Evolutionary conservation across 2,329 filamentous ascomycete species (phyloP), one percentile per base, ranked within the genome.

Genomic region (Thyridium curvatum): DNA sequence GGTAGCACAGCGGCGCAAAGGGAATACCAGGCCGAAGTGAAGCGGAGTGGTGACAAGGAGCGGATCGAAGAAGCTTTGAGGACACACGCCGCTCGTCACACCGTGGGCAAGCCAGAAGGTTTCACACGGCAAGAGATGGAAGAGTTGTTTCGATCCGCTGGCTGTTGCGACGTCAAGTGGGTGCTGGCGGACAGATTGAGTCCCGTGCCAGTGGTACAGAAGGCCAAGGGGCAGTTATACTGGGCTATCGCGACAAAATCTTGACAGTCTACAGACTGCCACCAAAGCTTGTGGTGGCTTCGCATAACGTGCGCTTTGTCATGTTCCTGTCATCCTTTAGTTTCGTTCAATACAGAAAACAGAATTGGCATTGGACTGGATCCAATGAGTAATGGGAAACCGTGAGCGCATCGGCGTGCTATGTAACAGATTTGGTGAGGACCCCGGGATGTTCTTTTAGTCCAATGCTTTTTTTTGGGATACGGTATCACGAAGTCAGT

Each of bases 181-280:
- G 33, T 32, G 18, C 13, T 38, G 26, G 36, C 36, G 9, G 36
- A 38, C 4, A n/a, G 28, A 13, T 30, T 38, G 29, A 18, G 13
- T 4, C 13, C 7, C n/a, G 12, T 38, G 5, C 4, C 9, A 6
- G 7, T 17, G 13, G 30, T 32, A n/a, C n/a, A n/a, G n/a, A 15
- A 32, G n/a, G 29, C 30, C 15, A 38, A 38, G 30, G 28, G 15
- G 4, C 36, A 38, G 36, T 14, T 38, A 17, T 38, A 8, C 30
- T 38, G 36, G 36, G 36, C 36, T 17, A n/a, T 5, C 4, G 36
- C 29, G 8, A 38, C 36, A 13, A 38, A 38, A 30, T n/a, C 9
- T 9, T n/a, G 28, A 9, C 9, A 30, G 28, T 9, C 9, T 30
- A n/a, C 28, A 30, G 28, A n/a, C n/a, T n/a, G n/a, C n/a, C n/a